Percentiles rank a stretch among this genome's conserved stretches.
phyloP scores from a whole-genome alignment of 2,329 filamentous ascomycete genomes.

The Sclerotinia borealis region DNA sequence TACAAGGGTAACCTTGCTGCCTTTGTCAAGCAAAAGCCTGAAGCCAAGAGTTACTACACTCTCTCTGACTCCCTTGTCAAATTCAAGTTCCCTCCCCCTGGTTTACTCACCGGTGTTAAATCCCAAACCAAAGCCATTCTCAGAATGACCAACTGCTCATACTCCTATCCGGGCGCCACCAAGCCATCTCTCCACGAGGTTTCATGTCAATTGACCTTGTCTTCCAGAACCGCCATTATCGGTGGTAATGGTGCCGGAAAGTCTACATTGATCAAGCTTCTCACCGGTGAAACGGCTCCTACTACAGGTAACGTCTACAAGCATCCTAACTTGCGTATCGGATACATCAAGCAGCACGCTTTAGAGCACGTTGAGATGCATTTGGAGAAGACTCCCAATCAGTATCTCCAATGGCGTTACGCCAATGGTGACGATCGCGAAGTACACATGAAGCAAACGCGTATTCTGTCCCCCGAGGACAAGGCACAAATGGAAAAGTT shows the following conservation, averaged over 20 bases:
- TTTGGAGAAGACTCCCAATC: slow-evolving; percentile 96
- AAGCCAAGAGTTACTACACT: slow-evolving; percentile 97
- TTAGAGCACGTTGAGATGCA: slow-evolving; percentile 99
- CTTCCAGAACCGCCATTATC: slow-evolving; percentile 91
- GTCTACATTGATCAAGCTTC: slow-evolving; percentile 93
- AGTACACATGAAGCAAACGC: slow-evolving; percentile 95
- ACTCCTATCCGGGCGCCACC: slow-evolving; percentile 81
- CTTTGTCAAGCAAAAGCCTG: slow-evolving; percentile 85
- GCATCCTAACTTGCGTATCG: slow-evolving; percentile 96
- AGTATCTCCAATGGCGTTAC: slow-evolving; percentile 98
- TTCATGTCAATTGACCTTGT: slow-evolving; percentile 80
- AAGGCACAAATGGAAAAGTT: slow-evolving; percentile 86
- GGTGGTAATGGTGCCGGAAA: slow-evolving; percentile 97
- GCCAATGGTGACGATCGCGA: slow-evolving; percentile 95
- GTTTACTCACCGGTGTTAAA: slow-evolving; percentile 92
- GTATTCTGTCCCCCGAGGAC: slow-evolving; percentile 78
- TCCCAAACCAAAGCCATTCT: slow-evolving; percentile 90
- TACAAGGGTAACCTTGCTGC: slow-evolving; percentile 77
- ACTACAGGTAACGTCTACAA: slow-evolving; percentile 86
- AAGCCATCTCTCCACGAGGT: slow-evolving; percentile 87
- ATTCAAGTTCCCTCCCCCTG: slow-evolving; percentile 97
- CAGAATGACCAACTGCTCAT: slow-evolving; percentile 86
- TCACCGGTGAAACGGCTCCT: slow-evolving; percentile 87
- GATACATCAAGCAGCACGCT: slow-evolving; percentile 99
- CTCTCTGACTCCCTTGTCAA: slow-evolving; percentile 80